Evolutionary conservation across 345 rosid genomes (phyloP).

Genomic region (Rhodamnia rubescens): DNA sequence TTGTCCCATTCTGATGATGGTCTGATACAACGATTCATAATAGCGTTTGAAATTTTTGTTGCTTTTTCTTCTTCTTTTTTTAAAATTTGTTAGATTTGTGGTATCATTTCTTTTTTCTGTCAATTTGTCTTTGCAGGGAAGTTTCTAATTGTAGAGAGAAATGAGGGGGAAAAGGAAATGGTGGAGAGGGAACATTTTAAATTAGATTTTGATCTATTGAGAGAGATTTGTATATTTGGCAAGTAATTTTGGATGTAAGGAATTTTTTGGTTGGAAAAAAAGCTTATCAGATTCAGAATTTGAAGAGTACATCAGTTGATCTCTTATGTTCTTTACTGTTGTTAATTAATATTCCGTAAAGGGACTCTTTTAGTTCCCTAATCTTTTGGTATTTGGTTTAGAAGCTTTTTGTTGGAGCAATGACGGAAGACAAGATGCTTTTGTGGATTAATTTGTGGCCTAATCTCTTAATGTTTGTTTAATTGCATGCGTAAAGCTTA

Average conservation of each 20-base stretch:
- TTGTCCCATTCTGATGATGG: conserved; percentile 28
- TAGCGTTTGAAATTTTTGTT: background rate
- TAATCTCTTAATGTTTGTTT: background rate
- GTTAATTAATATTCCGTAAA: background rate
- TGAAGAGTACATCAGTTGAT: background rate
- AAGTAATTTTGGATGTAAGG: conserved; percentile 25
- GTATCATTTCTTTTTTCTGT: background rate
- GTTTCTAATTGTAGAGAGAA: conserved; percentile 1
- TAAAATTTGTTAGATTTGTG: background rate
- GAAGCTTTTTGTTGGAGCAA: background rate
- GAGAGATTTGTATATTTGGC: conserved; percentile 18
- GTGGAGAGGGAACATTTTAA: background rate
- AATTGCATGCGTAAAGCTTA: background rate
- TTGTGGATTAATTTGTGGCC: background rate
- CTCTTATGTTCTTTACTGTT: background rate
- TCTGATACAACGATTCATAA: background rate
- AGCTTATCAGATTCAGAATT: background rate
- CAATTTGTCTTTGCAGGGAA: background rate
- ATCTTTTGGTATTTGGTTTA: background rate
- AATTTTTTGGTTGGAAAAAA: background rate
- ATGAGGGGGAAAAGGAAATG: background rate
- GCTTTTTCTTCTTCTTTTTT: background rate
- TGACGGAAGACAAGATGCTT: background rate
- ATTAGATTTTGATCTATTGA: background rate
- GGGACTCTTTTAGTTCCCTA: background rate